A percentile compares a stretch with the other conserved stretches of the same genome.
phyloP scores from a whole-genome alignment of 306 rosid species.

The Nissolia schottii region DNA sequence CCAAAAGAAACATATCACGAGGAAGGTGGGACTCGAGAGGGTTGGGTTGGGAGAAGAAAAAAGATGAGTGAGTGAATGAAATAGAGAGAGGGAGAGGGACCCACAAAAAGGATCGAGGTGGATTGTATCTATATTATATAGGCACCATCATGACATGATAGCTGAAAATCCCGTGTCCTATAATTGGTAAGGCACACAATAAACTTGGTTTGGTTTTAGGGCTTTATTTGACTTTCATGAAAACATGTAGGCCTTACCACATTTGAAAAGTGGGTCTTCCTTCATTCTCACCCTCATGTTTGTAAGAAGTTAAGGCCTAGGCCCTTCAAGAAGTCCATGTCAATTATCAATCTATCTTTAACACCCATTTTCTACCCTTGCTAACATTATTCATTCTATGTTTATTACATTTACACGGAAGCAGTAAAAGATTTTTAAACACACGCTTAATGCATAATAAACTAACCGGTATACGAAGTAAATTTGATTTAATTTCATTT shows the following conservation, averaged over 20 bases:
- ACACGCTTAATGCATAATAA: too few relatives aligned
- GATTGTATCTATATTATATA: constrained; percentile 15
- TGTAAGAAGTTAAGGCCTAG: neutral
- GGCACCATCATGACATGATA: neutral
- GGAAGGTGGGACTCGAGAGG: constrained; percentile 29
- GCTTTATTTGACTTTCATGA: neutral
- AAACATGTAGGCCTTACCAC: constrained; percentile 9
- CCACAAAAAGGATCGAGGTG: constrained; percentile 19
- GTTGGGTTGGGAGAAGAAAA: neutral
- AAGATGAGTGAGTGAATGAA: neutral
- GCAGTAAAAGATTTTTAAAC: too few relatives aligned
- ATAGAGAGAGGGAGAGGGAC: neutral
- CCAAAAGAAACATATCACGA: constrained; percentile 42
- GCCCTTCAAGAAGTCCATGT: neutral
- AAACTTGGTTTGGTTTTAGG: neutral
- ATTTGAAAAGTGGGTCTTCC: constrained; percentile 13
- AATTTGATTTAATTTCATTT: too few relatives aligned
- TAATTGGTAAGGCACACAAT: neutral
- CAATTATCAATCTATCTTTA: neutral
- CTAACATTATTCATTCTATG: neutral
- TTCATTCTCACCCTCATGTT: constrained; percentile 17
- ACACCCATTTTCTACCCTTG: neutral
- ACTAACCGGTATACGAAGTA: too few relatives aligned
- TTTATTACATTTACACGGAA: too few relatives aligned
- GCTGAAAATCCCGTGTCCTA: neutral